Conservation (phyloP, 2,329 filamentous ascomycete species). For the Nectriaceae sp. region DNA sequence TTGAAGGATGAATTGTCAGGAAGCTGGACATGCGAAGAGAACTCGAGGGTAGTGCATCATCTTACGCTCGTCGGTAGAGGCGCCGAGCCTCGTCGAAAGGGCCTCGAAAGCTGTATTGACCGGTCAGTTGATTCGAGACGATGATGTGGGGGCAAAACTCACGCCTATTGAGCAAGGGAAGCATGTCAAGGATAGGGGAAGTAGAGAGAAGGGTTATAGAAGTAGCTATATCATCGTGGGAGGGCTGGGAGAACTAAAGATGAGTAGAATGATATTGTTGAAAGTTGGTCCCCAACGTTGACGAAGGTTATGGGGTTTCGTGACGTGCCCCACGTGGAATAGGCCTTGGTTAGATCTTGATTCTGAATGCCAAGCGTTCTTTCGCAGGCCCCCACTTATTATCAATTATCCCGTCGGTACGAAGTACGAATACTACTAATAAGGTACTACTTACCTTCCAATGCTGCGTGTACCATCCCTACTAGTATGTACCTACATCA, state of each 20-base stretch:
- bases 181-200: slow-evolving; percentile 10
- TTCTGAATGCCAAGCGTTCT: no score
- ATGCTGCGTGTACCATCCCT: no score
- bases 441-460: no score
- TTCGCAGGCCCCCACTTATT: no score
- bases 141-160: slow-evolving; percentile 3
- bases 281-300: neutral
- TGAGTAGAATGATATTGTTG: no score
- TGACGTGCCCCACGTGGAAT: slow-evolving; percentile 12
- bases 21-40: neutral
- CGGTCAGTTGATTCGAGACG: neutral
- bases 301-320: neutral
- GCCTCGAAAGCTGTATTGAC: slow-evolving; percentile 35
- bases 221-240: neutral
- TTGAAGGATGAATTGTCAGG: slow-evolving; percentile 17
- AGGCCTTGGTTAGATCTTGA: neutral
- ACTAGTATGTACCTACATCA: no score
- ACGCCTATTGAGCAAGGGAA: slow-evolving; percentile 23
- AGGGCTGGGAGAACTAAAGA: neutral
- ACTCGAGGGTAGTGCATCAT: neutral
- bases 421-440: no score
- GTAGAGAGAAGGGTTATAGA: neutral
- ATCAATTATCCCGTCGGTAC: no score
- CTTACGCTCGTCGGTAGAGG: slow-evolving; percentile 42
- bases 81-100: slow-evolving; percentile 33